A percentile compares a stretch with the other conserved stretches of the same genome.
Conservation (phyloP, 345 rosid species). For the Citropsis articulata region DNA sequence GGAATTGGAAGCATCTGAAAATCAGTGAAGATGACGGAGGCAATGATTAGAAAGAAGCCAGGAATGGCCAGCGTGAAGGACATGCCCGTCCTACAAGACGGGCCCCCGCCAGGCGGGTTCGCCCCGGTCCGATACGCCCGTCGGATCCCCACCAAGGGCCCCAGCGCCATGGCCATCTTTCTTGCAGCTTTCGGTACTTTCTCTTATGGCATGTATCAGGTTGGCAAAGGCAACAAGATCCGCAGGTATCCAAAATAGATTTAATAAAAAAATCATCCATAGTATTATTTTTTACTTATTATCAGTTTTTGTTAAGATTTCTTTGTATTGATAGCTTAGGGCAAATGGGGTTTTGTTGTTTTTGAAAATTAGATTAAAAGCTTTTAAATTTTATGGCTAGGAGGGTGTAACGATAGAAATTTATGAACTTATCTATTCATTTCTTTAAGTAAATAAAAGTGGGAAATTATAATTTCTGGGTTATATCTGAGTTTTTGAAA, state of each 20-base stretch:
- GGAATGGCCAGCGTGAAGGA: slow-evolving; percentile 98
- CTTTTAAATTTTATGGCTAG: neutral
- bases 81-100: slow-evolving; percentile 95
- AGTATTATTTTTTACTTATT: neutral
- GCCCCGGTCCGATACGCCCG: slow-evolving; percentile 90
- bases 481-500: neutral
- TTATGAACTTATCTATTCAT: neutral
- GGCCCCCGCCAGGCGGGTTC: slow-evolving; percentile 99
- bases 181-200: slow-evolving; percentile 76
- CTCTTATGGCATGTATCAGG: slow-evolving; percentile 98
- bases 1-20: neutral
- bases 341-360: slow-evolving; percentile 1
- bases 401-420: too few relatives aligned
- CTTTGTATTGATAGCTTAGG: neutral
- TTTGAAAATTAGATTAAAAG: neutral
- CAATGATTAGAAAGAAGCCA: slow-evolving; percentile 93
- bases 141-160: slow-evolving; percentile 90
- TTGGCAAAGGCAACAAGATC: slow-evolving; percentile 91
- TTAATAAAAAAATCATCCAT: too few relatives aligned
- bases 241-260: slow-evolving; percentile 52
- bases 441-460: neutral
- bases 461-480: neutral
- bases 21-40: slow-evolving; percentile 74
- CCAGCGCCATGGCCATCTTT: slow-evolving; percentile 91
- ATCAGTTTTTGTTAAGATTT: neutral